Base-by-base conservation (phyloP, 2,329 filamentous ascomycete genomes). In the Aspergillus alliaceus region DNA sequence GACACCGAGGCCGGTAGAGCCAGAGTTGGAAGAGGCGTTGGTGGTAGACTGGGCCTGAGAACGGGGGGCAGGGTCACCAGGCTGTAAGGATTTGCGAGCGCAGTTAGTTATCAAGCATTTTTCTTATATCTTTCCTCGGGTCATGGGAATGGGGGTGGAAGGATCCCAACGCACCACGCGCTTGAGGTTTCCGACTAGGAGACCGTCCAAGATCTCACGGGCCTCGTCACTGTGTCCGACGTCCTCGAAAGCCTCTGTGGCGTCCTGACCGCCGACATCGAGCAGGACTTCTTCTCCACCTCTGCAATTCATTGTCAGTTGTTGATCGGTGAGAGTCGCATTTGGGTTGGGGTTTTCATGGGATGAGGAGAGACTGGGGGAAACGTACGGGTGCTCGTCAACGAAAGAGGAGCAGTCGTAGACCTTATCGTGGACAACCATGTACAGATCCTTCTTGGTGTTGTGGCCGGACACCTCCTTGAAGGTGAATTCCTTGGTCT, bases 141-240 rank as follows among this genome's bases (percentile, higher is more conserved):
- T n/a, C n/a, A n/a, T n/a, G n/a, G n/a, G n/a, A n/a, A n/a, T n/a
- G n/a, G n/a, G n/a, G 55, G 35, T 44, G 9, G 31, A 35, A 58
- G 40, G 57, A 51, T 48, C 42, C 6, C 29, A 59, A 75, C 86
- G 70, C 84, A 96, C 91, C 82, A 85, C 75, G 76, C 91, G 86
- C 87, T 96, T 96, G 75, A 97, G 78, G 35, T 74, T 82, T 64
- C 91, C 93, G 65, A 95, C 84, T 52, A 87, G 78, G 64, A 96
- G 81, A 71, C 86, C 85, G 31, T 89, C 87, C 57, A 99, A 87
- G 66, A 96, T 93, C 82, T 98, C 93, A 66, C 95, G 89, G 66
- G 95, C 95, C 84, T 99, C 95, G 78, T 99, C 95, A 71, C 90
- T 96, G 89, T 99, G 95, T 73, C 95, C 95, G 72, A 99, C 95